phyloP scores from a whole-genome alignment of 2,329 filamentous ascomycete genomes.

The Pestalotiopsis sp. region DNA sequence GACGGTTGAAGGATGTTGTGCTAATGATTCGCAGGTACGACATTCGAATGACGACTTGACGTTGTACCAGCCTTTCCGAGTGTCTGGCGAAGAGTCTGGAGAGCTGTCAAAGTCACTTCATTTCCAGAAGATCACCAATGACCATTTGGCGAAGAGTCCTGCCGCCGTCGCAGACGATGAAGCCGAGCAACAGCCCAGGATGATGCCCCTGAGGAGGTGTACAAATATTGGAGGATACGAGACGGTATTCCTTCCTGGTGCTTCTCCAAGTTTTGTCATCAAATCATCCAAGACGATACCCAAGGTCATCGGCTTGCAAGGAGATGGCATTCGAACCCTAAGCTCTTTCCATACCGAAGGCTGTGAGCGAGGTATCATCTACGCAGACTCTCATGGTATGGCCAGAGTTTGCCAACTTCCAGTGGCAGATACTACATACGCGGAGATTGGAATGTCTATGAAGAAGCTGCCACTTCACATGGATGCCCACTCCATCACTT shows the following conservation, averaged over 20 bases:
- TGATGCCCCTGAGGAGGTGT: constrained; percentile 59
- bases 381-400: constrained; percentile 73
- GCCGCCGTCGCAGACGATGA: constrained; percentile 54
- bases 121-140: constrained; percentile 77
- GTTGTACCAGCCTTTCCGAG: constrained; percentile 80
- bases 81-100: constrained; percentile 38
- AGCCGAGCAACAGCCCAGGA: constrained; percentile 46
- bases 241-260: constrained; percentile 80
- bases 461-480: constrained; percentile 71
- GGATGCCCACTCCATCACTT: constrained; percentile 74
- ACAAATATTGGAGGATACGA: constrained; percentile 76
- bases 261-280: constrained; percentile 79
- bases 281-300: constrained; percentile 80
- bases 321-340: constrained; percentile 69
- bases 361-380: constrained; percentile 83
- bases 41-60: constrained; percentile 81
- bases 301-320: constrained; percentile 73
- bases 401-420: constrained; percentile 77
- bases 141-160: constrained; percentile 63
- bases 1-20: too few relatives aligned
- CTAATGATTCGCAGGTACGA: constrained; percentile 59
- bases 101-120: constrained; percentile 63
- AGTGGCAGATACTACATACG: constrained; percentile 61
- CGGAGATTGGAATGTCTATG: constrained; percentile 76
- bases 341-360: constrained; percentile 76